Evolutionary conservation across 352 stramenopile species (phyloP).

Genomic region (Halophytophthora batemanensis): DNA sequence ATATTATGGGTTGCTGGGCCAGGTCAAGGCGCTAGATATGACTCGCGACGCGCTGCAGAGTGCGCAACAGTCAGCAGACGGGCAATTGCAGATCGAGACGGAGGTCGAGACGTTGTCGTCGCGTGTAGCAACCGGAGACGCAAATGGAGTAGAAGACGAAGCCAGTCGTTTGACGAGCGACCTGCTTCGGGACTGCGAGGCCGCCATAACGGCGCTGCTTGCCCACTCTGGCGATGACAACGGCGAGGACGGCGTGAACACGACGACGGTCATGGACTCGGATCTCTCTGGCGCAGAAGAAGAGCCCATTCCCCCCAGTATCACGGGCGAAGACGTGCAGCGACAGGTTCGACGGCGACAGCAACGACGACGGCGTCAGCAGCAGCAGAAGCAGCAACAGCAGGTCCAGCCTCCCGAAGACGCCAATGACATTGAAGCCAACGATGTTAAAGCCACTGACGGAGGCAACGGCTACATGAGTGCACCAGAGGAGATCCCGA

Average conservation of each 20-base stretch:
- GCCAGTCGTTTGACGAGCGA: conserved; percentile 22
- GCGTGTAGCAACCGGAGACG: neutral
- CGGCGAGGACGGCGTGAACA: conserved; percentile 17
- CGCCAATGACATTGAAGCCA: too few species aligned
- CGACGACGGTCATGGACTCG: conserved; percentile 33
- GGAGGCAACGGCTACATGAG: conserved; percentile 30
- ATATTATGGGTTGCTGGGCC: conserved; percentile 57
- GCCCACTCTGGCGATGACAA: conserved; percentile 19
- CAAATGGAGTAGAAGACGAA: conserved; percentile 18
- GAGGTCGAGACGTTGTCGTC: neutral
- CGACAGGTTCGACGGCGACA: neutral
- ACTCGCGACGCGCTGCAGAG: conserved; percentile 8
- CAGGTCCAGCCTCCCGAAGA: too few species aligned
- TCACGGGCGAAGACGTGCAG: conserved; percentile 1
- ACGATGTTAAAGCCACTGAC: conserved; percentile 1
- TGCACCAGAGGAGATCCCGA: conserved; percentile 22
- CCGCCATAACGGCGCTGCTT: conserved; percentile 57
- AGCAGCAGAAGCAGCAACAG: conserved; percentile 2
- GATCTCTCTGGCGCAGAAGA: conserved; percentile 66
- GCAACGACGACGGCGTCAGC: neutral
- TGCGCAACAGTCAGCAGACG: conserved; percentile 1
- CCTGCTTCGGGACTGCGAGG: conserved; percentile 59
- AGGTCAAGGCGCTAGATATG: conserved; percentile 42
- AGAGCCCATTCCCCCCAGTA: conserved; percentile 53
- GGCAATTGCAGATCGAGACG: neutral